Percentiles rank a stretch among this genome's conserved stretches.
Conservation (phyloP, 2,329 filamentous ascomycete species). For the Aspergillus uvarum region DNA sequence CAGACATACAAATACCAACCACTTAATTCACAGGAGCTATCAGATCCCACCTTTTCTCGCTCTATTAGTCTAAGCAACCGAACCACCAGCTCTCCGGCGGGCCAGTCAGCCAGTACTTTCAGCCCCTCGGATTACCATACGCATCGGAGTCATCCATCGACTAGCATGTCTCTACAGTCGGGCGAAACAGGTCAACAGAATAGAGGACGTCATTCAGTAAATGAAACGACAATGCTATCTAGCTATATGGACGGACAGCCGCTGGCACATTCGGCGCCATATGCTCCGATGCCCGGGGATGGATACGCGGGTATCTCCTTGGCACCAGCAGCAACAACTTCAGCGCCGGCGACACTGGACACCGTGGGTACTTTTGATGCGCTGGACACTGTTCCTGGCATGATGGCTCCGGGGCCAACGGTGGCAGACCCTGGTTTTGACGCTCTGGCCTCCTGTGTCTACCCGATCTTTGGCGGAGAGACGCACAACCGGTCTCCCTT, state of each 20-base stretch:
- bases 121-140: conserved; percentile 25
- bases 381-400: conserved; percentile 25
- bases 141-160: conserved; percentile 13
- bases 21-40: conserved; percentile 24
- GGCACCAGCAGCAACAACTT: conserved; percentile 13
- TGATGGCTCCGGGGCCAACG: conserved; percentile 26
- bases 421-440: conserved; percentile 35
- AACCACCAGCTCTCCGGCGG: conserved; percentile 28
- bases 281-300: conserved; percentile 20
- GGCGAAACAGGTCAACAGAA: conserved; percentile 17
- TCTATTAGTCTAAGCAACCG: conserved; percentile 30
- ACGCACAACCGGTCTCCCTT: conserved; percentile 84
- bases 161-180: conserved; percentile 17
- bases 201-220: conserved; percentile 14
- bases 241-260: conserved; percentile 19
- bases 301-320: conserved; percentile 24
- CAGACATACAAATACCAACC: conserved; percentile 27
- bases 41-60: conserved; percentile 29
- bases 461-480: conserved; percentile 85
- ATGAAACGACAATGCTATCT: conserved; percentile 15
- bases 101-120: conserved; percentile 28
- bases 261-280: conserved; percentile 19
- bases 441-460: conserved; percentile 49
- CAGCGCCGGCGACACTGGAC: conserved; percentile 28
- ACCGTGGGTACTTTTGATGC: conserved; percentile 26